These are phyloP conservation scores for Haberlea rhodopensis DNA, from an alignment of 257 asterid genomes.

Conservation along the genomic window DNA sequence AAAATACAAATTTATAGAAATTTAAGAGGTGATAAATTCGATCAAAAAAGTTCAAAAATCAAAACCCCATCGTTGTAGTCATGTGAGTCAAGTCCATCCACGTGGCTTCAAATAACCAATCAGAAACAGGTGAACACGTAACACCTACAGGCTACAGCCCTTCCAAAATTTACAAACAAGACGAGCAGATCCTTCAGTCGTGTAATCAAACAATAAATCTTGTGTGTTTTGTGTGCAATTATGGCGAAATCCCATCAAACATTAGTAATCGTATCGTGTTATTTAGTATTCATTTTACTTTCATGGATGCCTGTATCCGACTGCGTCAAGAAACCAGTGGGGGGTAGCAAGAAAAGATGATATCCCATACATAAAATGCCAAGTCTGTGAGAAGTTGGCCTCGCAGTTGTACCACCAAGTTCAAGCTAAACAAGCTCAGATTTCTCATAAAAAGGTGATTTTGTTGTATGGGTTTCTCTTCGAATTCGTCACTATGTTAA, in stretches of 20 bases:
- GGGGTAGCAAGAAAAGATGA: constrained; percentile 78
- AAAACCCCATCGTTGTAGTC: background rate
- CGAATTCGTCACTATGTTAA: background rate
- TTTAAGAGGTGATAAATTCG: too few species aligned
- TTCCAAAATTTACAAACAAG: background rate
- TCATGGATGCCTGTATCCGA: constrained; percentile 42
- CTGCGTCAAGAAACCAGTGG: constrained; percentile 67
- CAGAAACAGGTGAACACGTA: constrained; percentile 32
- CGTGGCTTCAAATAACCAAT: constrained; percentile 17
- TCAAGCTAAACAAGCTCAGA: constrained; percentile 59
- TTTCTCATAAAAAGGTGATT: constrained; percentile 72
- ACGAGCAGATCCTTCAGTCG: constrained; percentile 11
- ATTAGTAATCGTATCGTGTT: constrained; percentile 19
- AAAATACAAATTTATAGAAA: too few species aligned
- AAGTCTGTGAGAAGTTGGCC: constrained; percentile 75
- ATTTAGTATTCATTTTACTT: constrained; percentile 27
- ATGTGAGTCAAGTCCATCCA: background rate
- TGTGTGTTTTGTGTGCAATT: background rate
- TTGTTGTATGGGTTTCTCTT: constrained; percentile 18
- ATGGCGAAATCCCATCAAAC: constrained; percentile 44
- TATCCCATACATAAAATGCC: constrained; percentile 78
- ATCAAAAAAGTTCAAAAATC: background rate
- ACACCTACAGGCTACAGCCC: constrained; percentile 5
- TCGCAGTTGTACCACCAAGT: constrained; percentile 63
- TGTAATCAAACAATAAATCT: background rate